Evolutionary conservation across 2,329 filamentous ascomycete genomes (phyloP), one percentile per base, ranked within the genome.

Genomic region (Colletotrichum somersetense): DNA sequence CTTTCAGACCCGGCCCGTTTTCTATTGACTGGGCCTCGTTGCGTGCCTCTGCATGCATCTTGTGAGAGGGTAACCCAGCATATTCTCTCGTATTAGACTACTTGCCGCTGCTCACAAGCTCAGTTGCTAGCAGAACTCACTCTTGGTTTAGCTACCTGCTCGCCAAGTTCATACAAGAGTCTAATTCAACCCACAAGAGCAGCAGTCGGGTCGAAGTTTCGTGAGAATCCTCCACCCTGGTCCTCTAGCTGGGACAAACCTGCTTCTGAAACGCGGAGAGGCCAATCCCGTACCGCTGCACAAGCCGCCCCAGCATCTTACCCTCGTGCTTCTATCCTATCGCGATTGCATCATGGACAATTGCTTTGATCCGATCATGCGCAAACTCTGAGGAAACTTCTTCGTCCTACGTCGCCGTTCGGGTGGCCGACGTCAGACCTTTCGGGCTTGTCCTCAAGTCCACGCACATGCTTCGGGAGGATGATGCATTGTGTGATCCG

Each of bases 221-320:
- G 2, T 40, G 35, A 50, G 56, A 56, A 11, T 10, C 30, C 23
- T 12, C 30, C 46, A 48, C 50, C 38, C 50, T 50, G 40, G 44
- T 46, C 48, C 50, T 71, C 50, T 38, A 48, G 62, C 71, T 42
- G 44, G 50, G 62, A 63, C 50, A 58, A 63, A 67, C 62, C 71
- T 67, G 67, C 57, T 67, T 67, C 67, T 74, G 72, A 74, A 74
- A 74, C 72, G 65, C 72, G 72, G 72, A 74, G 69, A 69, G 55
- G 56, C 56, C 57, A 69, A 66, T 74, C 64, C 72, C 69, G 72
- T 55, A 65, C 40, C 46, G 20, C 58, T 30, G 44, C n/a, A 33
- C 70, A 40, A 58, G 44, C 55, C 35, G 53, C 12, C 40, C 30
- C 52, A 44, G 58, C 66, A 69, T 56, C 10, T 48, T 55, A 35